A percentile compares a stretch with the other conserved stretches of the same genome.
phyloP scores from a whole-genome alignment of 2,329 filamentous ascomycete species.

The Neonectria neomacrospora region DNA sequence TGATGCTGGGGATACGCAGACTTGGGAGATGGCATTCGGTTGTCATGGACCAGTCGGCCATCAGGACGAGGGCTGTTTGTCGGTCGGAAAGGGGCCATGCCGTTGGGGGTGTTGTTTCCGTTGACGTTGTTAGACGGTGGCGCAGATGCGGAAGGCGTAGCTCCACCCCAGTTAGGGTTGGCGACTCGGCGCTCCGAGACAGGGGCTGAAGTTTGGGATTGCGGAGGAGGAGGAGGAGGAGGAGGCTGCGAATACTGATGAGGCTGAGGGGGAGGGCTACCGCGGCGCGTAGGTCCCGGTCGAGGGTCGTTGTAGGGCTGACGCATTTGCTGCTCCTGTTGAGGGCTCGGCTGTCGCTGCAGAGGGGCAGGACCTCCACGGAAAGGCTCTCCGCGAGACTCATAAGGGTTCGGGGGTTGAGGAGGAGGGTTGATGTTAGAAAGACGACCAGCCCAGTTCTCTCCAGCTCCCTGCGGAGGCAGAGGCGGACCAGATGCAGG shows the following conservation, averaged over 20 bases:
- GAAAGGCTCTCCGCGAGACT: constrained; percentile 74
- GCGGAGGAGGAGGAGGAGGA: constrained; percentile 63
- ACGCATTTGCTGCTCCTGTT: constrained; percentile 71
- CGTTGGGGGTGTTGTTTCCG: constrained; percentile 54
- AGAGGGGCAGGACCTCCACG: constrained; percentile 74
- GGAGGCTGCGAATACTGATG: constrained; percentile 63
- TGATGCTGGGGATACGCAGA: constrained; percentile 85
- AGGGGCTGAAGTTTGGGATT: constrained; percentile 60
- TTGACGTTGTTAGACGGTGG: constrained; percentile 53
- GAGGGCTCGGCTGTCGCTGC: constrained; percentile 79
- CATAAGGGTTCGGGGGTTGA: constrained; percentile 83
- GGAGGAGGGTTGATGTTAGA: constrained; percentile 82
- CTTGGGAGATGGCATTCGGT: constrained; percentile 90
- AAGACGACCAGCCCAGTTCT: constrained; percentile 71
- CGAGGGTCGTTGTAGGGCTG: constrained; percentile 67
- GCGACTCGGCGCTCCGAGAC: constrained; percentile 63
- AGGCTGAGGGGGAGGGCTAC: constrained; percentile 62
- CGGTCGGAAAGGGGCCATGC: constrained; percentile 76
- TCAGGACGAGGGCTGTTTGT: constrained; percentile 86
- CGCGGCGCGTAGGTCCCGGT: constrained; percentile 56
- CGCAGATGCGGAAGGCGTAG: constrained; percentile 57
- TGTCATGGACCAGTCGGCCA: constrained; percentile 83
- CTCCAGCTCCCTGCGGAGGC: constrained; percentile 67
- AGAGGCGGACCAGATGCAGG: constrained; percentile 67
- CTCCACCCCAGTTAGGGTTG: constrained; percentile 70